Percentiles rank a stretch among this genome's conserved stretches.
These are phyloP conservation scores for Aristolochia californica DNA, from an alignment of 164 flowering plant genomes.

Conservation along the genomic window DNA sequence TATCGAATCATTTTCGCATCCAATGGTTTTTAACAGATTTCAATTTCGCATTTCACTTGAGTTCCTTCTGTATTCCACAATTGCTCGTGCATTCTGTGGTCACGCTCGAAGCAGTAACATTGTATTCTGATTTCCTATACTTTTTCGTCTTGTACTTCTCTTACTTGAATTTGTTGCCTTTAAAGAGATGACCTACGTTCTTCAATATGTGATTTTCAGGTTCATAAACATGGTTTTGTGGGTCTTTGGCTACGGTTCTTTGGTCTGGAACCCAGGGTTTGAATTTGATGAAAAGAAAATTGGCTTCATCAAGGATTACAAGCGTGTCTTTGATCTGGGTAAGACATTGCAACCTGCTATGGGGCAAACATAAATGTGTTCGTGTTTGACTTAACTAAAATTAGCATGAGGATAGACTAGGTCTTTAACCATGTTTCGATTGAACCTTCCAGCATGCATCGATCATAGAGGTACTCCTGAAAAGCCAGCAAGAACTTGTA, in stretches of 20 bases:
- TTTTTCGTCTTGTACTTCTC: too few species aligned
- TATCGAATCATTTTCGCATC: too few species aligned
- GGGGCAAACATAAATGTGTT: neutral
- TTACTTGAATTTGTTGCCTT: too few species aligned
- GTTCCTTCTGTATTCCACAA: too few species aligned
- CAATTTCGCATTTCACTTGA: too few species aligned
- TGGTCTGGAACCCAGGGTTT: constrained; percentile 96
- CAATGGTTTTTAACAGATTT: too few species aligned
- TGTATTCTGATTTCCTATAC: too few species aligned
- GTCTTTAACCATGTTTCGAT: neutral
- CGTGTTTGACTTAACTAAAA: neutral
- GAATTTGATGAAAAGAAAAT: constrained; percentile 76
- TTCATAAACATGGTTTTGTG: constrained; percentile 68
- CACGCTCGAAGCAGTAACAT: too few species aligned
- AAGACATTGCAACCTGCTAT: constrained; percentile 8
- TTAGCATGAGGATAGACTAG: neutral
- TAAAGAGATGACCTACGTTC: too few species aligned
- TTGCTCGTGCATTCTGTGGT: too few species aligned
- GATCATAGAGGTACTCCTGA: constrained; percentile 98
- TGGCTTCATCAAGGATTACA: constrained; percentile 79
- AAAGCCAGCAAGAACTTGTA: constrained; percentile 91
- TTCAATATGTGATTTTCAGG: constrained; percentile 13
- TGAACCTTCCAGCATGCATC: constrained; percentile 66
- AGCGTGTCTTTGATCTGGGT: constrained; percentile 92
- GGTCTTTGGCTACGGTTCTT: constrained; percentile 94